phyloP scores from a whole-genome alignment of 2,329 filamentous ascomycete genomes.

The Aspergillus pseudonomiae region DNA sequence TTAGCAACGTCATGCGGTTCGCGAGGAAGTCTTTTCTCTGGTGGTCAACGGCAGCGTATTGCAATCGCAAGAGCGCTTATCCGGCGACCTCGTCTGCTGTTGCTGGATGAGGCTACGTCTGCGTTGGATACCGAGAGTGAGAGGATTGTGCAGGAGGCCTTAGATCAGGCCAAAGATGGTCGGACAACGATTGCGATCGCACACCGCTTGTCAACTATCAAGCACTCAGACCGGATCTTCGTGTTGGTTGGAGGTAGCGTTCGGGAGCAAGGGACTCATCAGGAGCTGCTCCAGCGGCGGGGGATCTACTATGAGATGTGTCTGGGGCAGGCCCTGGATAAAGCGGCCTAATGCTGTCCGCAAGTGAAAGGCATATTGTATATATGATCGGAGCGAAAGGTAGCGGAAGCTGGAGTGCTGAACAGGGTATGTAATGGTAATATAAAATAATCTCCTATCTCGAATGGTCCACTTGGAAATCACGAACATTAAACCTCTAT shows the following conservation, averaged over 20 bases:
- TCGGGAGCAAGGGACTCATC: conserved; percentile 45
- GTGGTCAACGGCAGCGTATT: conserved; percentile 48
- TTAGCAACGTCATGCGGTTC: conserved; percentile 39
- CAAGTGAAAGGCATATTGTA: background rate
- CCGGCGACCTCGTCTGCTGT: conserved; percentile 41
- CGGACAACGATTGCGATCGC: conserved; percentile 42
- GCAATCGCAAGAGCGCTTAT: conserved; percentile 48
- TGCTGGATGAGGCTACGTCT: conserved; percentile 50
- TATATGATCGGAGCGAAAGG: background rate
- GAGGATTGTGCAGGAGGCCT: conserved; percentile 24
- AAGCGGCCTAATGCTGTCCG: background rate
- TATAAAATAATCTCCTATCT: background rate
- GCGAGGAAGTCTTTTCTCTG: conserved; percentile 39
- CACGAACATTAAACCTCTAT: background rate
- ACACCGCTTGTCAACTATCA: conserved; percentile 44
- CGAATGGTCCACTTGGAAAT: background rate
- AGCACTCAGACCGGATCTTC: conserved; percentile 26
- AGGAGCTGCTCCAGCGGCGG: conserved; percentile 36
- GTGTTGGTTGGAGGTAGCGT: conserved; percentile 45
- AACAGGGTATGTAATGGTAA: background rate
- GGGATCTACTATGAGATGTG: conserved; percentile 10
- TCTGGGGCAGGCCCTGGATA: conserved; percentile 7
- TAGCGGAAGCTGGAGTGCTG: background rate
- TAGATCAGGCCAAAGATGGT: conserved; percentile 17
- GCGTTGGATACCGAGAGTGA: conserved; percentile 45